Base-by-base conservation (phyloP, 371 early-diverging fungal genomes). In the Parasitella parasitica region DNA sequence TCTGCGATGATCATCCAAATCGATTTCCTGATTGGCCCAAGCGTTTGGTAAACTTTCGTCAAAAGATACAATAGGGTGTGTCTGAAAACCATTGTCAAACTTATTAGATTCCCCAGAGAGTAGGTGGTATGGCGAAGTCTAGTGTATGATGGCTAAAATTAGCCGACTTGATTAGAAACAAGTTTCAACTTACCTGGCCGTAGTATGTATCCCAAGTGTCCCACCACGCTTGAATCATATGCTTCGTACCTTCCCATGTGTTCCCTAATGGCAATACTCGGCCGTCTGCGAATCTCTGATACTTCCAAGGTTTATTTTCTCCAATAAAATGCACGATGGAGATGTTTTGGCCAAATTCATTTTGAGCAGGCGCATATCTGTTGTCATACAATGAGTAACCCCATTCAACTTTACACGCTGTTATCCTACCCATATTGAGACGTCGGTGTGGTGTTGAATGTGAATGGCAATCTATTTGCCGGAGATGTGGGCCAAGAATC, bases 321-420 rank as follows among this genome's bases (percentile, higher is more conserved):
- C 98, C 98, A 58, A 95, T 91, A 71, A 96, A 98, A 69, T 98
- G 98, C 18, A 94, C 82, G 18, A 94, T 85, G 1, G 87, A 83
- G 16, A 96, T 86, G 27, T 87, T 76, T 52, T 81, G 68, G 12
- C 82, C 71, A 80, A 85, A 93, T 26, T 88, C 78, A 35, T 77
- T 70, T 57, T 85, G 80, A 4, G 94, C 94, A 4, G 94, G 92
- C 16, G 78, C 81, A 77, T 93, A 93, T 34, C 87, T 87, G 73
- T 38, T 51, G 59, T 22, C 30, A 36, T 36, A 28, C 5, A 32
- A 52, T 27, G 27, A 56, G 36, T 28, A 4, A 30, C 20, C 53
- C 34, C 48, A 50, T 30, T n/a, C 43, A 20, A 1, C 36, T 60
- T 20, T 32, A 36, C 20, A 35, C 24, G 22, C 6, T 43, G 8